Evolutionary conservation across 2,329 filamentous ascomycete species (phyloP).

Genomic region (Gnomoniopsis sp.): DNA sequence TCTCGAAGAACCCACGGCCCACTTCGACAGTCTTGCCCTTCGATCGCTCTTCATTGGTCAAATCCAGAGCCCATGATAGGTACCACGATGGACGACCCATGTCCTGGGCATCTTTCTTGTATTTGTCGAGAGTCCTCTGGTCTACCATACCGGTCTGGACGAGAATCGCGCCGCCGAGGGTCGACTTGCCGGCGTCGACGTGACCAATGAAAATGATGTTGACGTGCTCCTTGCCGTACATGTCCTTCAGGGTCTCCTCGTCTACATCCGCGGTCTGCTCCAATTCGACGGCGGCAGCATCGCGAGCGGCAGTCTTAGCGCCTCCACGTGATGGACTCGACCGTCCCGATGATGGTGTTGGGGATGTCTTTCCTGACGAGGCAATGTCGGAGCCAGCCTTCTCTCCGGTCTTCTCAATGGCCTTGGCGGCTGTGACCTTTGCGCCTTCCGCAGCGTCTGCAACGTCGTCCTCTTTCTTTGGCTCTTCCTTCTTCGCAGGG

Average conservation of each 20-base stretch:
- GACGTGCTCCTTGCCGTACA: slow-evolving; percentile 89
- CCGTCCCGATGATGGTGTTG: slow-evolving; percentile 77
- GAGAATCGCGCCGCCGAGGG: slow-evolving; percentile 87
- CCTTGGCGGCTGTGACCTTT: slow-evolving; percentile 83
- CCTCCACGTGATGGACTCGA: slow-evolving; percentile 70
- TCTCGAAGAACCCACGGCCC: slow-evolving; percentile 93
- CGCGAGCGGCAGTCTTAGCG: slow-evolving; percentile 51
- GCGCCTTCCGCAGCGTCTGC: slow-evolving; percentile 63
- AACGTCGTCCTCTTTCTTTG: slow-evolving; percentile 39
- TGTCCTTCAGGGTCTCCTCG: slow-evolving; percentile 77
- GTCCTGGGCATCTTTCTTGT: slow-evolving; percentile 95
- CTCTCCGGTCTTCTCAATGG: slow-evolving; percentile 83
- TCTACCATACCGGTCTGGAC: slow-evolving; percentile 99
- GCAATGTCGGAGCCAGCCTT: slow-evolving; percentile 34
- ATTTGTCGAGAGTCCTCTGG: slow-evolving; percentile 96
- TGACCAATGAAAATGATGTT: slow-evolving; percentile 98
- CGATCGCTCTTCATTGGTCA: slow-evolving; percentile 92
- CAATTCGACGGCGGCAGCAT: slow-evolving; percentile 79
- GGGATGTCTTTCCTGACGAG: slow-evolving; percentile 67
- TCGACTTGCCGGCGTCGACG: slow-evolving; percentile 98
- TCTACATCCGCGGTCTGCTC: slow-evolving; percentile 75
- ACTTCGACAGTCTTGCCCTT: slow-evolving; percentile 99
- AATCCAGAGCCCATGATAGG: slow-evolving; percentile 94
- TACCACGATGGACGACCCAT: slow-evolving; percentile 98
- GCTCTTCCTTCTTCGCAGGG: slow-evolving; percentile 35